Base-by-base conservation (phyloP, 2,329 filamentous ascomycete genomes). In the Verticillium alfalfae region DNA sequence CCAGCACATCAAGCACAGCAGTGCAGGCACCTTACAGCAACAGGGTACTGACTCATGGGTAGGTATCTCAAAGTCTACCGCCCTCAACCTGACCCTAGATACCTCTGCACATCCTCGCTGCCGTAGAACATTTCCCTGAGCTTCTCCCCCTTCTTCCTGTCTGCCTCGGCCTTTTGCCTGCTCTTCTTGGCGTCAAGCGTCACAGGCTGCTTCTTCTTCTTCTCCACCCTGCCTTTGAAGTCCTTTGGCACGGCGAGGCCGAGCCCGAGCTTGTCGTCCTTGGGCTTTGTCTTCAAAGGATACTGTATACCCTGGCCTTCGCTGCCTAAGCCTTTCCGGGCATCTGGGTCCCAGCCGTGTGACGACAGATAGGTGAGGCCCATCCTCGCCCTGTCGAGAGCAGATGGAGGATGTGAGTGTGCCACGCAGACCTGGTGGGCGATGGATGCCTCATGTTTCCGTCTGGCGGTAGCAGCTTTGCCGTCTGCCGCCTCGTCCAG, bases 271-370 rank as follows among this genome's bases (percentile, higher is more conserved):
- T 84, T 92, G 70, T 94, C 86, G 54, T 88, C 83, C 75, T 97
- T 97, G 60, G 83, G 78, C 62, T 81, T 83, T 1, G 85, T 78
- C 71, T 92, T 92, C 65, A 97, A 80, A 1, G 93, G 93, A 66
- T 87, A 88, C 49, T 88, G 81, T 63, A 92, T 88, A 3, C 93
- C 93, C 66, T 90, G 85, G 1, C 90, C 88, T 2, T 78, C 76
- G 10, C 83, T 83, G 0, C 93, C 93, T 0, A 97, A 80, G 0
- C 93, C 93, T 16, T 78, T 74, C 2, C 92, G 80, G 34, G 85
- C 79, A 73, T 93, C 90, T 0, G 90, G 88, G 67, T 93, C 88
- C 86, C 89, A 93, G 34, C 90, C 90, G 62, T 89, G 83, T 0
- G 84, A 80, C 59, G 85, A 79, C 37, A 93, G 81, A 34, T 89